Percentiles rank a stretch among this genome's conserved stretches.
Evolutionary conservation across 768 basidiomycete genomes (phyloP).

Genomic region (Mycena alexandri): DNA sequence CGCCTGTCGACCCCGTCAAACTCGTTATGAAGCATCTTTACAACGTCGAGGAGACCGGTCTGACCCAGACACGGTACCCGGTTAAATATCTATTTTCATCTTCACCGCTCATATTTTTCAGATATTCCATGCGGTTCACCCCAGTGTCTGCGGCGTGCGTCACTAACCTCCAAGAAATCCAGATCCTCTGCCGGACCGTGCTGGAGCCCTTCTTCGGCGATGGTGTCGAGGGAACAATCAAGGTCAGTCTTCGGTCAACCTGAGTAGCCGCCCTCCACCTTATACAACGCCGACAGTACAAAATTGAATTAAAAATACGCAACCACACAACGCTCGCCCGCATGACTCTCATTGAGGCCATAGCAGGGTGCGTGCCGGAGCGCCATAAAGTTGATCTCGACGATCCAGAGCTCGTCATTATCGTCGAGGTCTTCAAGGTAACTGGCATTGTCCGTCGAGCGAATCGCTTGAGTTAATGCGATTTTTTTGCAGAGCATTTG

Average conservation of each 20-base stretch:
- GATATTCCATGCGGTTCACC: constrained; percentile 77
- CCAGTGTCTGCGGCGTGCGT: constrained; percentile 77
- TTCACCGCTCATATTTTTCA: constrained; percentile 43
- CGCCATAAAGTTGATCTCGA: constrained; percentile 77
- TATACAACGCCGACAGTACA: constrained; percentile 66
- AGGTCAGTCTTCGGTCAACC: constrained; percentile 48
- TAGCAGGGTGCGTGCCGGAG: constrained; percentile 79
- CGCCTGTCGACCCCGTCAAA: constrained; percentile 82
- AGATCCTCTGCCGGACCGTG: constrained; percentile 67
- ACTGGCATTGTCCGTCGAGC: neutral
- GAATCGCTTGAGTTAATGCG: neutral
- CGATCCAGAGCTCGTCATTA: constrained; percentile 77
- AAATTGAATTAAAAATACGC: constrained; percentile 80
- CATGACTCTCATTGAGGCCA: constrained; percentile 69
- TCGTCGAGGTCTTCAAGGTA: constrained; percentile 90
- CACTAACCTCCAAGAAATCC: constrained; percentile 79
- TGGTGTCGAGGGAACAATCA: constrained; percentile 59
- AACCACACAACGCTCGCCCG: constrained; percentile 82
- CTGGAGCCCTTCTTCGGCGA: constrained; percentile 66
- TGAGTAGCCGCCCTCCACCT: too few relatives aligned
- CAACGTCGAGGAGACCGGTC: constrained; percentile 71
- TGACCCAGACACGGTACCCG: constrained; percentile 73
- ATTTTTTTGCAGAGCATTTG: constrained; percentile 70
- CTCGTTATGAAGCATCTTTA: constrained; percentile 74
- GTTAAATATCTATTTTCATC: neutral